phyloP scores from a whole-genome alignment of 176 grass and related monocot genomes.

The Thalia dealbata region DNA sequence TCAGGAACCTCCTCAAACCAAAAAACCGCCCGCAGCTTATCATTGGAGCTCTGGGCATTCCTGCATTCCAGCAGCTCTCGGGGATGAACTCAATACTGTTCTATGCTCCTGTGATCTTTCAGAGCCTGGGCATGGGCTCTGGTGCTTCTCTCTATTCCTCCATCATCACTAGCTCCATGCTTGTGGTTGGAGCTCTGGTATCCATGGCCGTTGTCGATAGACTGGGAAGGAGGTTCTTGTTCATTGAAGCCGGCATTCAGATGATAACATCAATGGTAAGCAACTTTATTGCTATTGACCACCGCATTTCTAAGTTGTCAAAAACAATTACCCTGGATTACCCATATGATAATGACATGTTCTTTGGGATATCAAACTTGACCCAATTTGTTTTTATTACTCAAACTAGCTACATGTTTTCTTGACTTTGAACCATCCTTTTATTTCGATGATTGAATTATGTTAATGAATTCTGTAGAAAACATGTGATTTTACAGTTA shows the following conservation, averaged over 20 bases:
- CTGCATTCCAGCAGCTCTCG: slow-evolving; percentile 16
- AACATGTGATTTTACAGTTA: too few species aligned
- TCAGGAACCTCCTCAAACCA: slow-evolving; percentile 7
- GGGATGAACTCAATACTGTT: slow-evolving; percentile 19
- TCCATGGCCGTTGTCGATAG: slow-evolving; percentile 7
- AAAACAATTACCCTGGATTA: too few species aligned
- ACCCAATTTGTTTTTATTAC: neutral
- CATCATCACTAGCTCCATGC: slow-evolving; percentile 12
- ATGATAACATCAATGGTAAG: slow-evolving; percentile 16
- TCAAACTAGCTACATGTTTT: neutral
- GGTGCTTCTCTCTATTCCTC: slow-evolving; percentile 9
- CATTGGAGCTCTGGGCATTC: slow-evolving; percentile 15
- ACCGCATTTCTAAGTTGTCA: too few species aligned
- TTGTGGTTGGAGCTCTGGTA: slow-evolving; percentile 10
- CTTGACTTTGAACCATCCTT: neutral
- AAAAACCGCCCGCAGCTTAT: slow-evolving; percentile 10
- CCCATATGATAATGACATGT: too few species aligned
- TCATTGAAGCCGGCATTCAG: slow-evolving; percentile 13
- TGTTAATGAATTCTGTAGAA: too few species aligned
- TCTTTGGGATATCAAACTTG: too few species aligned
- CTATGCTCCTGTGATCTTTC: slow-evolving; percentile 14
- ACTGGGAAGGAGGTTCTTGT: slow-evolving; percentile 12
- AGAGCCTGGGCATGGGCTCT: slow-evolving; percentile 14
- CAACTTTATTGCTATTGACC: neutral
- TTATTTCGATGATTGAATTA: too few species aligned